These are phyloP conservation scores for Neonothopanus nambi DNA, from an alignment of 1,284 basidiomycete species.

Conservation along the genomic window DNA sequence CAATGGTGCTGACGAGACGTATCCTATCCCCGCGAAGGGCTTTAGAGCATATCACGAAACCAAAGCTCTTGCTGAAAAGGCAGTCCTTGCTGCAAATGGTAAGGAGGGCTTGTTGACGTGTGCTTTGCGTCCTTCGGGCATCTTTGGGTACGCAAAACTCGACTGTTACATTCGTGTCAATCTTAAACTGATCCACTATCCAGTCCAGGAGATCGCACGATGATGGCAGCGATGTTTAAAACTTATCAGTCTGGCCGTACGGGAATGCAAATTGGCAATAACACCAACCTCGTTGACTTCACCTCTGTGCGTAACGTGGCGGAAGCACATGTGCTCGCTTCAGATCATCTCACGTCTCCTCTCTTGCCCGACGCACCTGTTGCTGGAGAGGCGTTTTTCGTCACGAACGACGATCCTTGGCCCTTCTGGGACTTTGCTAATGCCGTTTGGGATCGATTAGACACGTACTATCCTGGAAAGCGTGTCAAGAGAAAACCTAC, in stretches of 20 bases:
- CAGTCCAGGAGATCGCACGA: conserved; percentile 62
- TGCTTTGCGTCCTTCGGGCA: conserved; percentile 77
- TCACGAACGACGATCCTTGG: conserved; percentile 67
- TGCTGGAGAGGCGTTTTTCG: conserved; percentile 65
- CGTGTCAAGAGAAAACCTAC: background rate
- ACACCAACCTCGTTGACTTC: conserved; percentile 67
- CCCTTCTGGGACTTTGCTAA: conserved; percentile 49
- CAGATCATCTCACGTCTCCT: conserved; percentile 44
- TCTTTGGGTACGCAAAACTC: conserved; percentile 75
- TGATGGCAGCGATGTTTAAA: conserved; percentile 50
- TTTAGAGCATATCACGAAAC: conserved; percentile 84
- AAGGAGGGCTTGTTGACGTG: conserved; percentile 70
- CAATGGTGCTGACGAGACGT: conserved; percentile 76
- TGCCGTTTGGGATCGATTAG: conserved; percentile 1
- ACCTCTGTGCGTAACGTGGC: conserved; percentile 73
- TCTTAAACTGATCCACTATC: background rate
- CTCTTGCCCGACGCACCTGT: conserved; percentile 26
- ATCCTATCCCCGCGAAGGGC: conserved; percentile 59
- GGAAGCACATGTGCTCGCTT: conserved; percentile 66
- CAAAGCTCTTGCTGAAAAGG: conserved; percentile 77
- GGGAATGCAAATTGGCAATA: conserved; percentile 63
- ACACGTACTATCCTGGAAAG: background rate
- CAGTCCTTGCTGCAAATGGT: conserved; percentile 73
- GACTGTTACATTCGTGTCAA: background rate
- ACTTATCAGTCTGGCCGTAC: conserved; percentile 56